A percentile compares a stretch with the other conserved stretches of the same genome.
Evolutionary conservation across 495 filamentous ascomycete species (phyloP).

Genomic region (Podospora conica): DNA sequence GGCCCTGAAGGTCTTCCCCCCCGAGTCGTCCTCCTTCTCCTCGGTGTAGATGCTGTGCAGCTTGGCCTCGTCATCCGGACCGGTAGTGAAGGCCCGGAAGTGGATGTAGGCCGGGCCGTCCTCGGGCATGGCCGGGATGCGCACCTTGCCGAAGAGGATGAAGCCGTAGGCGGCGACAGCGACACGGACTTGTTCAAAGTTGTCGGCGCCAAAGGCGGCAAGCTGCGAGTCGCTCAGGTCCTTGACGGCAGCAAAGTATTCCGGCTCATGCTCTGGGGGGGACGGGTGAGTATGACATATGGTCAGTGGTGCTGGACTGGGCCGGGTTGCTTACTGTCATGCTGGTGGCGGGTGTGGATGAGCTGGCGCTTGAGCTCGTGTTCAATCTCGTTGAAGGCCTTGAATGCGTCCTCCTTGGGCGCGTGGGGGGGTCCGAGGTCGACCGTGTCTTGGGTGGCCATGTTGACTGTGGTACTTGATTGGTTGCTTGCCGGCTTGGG

Average conservation of each 20-base stretch:
- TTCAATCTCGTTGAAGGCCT: constrained; percentile 44
- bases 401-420: constrained; percentile 48
- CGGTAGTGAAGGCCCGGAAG: constrained; percentile 47
- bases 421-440: constrained; percentile 41
- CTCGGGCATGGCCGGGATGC: constrained; percentile 40
- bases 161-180: constrained; percentile 49
- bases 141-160: constrained; percentile 52
- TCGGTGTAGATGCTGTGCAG: constrained; percentile 51
- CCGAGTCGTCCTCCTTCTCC: constrained; percentile 40
- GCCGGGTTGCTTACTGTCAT: constrained; percentile 19
- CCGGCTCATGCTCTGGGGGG: constrained; percentile 36
- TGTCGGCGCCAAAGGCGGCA: constrained; percentile 40
- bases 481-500: not conserved
- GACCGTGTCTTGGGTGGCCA: constrained; percentile 49
- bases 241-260: constrained; percentile 45
- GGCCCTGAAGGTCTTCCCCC: constrained; percentile 43
- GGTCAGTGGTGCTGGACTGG: not conserved
- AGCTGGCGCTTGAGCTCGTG: constrained; percentile 44
- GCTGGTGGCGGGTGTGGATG: constrained; percentile 44
- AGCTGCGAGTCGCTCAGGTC: constrained; percentile 42
- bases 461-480: not conserved
- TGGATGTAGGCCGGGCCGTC: constrained; percentile 40
- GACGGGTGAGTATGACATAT: not conserved
- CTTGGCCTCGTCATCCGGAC: constrained; percentile 38
- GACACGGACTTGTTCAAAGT: constrained; percentile 46